phyloP scores from a whole-genome alignment of 441 rosid genomes.

The Jatropha multifida region DNA sequence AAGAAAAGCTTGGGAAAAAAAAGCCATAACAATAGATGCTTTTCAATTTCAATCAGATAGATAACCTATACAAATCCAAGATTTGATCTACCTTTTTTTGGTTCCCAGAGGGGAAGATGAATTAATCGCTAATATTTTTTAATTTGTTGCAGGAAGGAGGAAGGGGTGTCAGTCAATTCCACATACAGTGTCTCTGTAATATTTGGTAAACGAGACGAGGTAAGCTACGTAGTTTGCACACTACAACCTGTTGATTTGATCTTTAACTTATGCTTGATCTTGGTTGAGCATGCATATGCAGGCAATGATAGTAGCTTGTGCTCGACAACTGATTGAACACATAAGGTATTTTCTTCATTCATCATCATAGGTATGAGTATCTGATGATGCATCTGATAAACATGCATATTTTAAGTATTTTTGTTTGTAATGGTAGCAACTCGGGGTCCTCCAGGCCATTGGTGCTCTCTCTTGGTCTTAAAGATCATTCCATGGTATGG shows the following conservation, averaged over 20 bases:
- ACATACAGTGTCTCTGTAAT: slow-evolving; percentile 76
- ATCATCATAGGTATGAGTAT: background rate
- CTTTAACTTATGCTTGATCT: slow-evolving; percentile 11
- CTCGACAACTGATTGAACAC: slow-evolving; percentile 80
- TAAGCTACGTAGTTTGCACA: slow-evolving; percentile 22
- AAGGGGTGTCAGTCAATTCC: slow-evolving; percentile 68
- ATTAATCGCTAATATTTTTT: background rate
- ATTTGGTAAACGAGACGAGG: slow-evolving; percentile 91
- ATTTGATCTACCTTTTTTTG: background rate
- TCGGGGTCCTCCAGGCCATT: slow-evolving; percentile 57
- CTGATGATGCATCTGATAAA: no score
- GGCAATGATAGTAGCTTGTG: slow-evolving; percentile 78
- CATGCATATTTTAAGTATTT: no score
- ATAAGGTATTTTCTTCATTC: slow-evolving; percentile 47
- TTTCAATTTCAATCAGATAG: background rate
- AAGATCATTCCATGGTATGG: slow-evolving; percentile 77
- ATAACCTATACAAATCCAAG: background rate
- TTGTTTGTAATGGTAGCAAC: slow-evolving; percentile 40
- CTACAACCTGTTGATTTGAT: slow-evolving; percentile 8
- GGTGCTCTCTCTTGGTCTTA: slow-evolving; percentile 84
- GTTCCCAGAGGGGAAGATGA: background rate
- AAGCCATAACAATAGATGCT: background rate
- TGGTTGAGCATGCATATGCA: slow-evolving; percentile 34
- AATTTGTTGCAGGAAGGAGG: slow-evolving; percentile 61
- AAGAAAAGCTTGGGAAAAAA: background rate